Evolutionary conservation across 331 rosid genomes (phyloP), one percentile per base, ranked within the genome.

Genomic region (Cydonia oblonga): DNA sequence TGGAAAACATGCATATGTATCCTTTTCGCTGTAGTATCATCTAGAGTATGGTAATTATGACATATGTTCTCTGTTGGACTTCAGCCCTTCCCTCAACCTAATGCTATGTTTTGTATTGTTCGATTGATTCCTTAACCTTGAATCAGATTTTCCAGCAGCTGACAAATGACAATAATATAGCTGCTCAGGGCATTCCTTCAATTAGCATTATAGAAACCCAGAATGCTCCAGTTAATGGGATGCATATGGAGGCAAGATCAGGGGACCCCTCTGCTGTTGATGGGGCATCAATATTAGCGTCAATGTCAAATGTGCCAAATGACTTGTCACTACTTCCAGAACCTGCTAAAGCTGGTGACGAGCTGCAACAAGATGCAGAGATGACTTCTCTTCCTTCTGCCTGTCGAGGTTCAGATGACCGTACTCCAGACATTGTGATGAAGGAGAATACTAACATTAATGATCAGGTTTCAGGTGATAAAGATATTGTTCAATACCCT

Each of bases 261-360:
- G 86, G 98, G 76, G 98, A 93, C 79, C 86, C 91, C 63, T 86
- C 98, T 18, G 88, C 96, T 66, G 98, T 93, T 64, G 87, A 90
- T 62, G 97, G 92, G 49, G 92, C 97, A 51, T 90, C 98, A 28
- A 93, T 93, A 78, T 82, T 93, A 81, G 97, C 97, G 4, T 85
- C 98, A n/a, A 81, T 91, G 78, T 89, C 98, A 64, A 82, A 80
- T 81, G 61, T 84, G 75, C 89, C 79, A 49, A 86, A 88, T 72
- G 97, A 86, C 70, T 79, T 88, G 66, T 81, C 92, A 23, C 72
- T 85, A 20, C 74, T 86, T 76, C 80, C 92, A 18, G 89, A 96
- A 18, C 85, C 91, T 57, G 73, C 80, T 61, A 89, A 85, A 84
- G 69, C 89, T 69, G 77, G 86, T 25, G 86, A 86, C 56, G 82